These are phyloP conservation scores for Schoenoplectus tabernaemontani DNA, from an alignment of 202 grass and related monocot genomes.

Conservation along the genomic window DNA sequence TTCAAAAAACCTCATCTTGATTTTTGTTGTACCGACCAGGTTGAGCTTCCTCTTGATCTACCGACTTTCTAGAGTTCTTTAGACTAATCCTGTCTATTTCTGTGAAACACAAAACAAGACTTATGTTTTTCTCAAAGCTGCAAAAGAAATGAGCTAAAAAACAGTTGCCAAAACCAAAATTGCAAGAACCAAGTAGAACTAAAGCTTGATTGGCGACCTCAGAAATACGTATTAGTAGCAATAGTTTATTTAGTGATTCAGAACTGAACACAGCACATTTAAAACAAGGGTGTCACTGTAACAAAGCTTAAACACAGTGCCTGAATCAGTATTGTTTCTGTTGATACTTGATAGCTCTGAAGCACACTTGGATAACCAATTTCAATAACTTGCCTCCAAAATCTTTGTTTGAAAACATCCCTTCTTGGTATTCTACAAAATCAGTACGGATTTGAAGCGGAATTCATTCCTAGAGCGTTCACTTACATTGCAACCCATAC, in stretches of 20 bases:
- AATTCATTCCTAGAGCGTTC: background rate
- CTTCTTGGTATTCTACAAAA: background rate
- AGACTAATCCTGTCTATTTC: background rate
- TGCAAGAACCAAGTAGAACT: background rate
- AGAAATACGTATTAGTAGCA: background rate
- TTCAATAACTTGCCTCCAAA: background rate
- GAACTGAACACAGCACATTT: background rate
- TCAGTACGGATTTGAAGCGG: background rate
- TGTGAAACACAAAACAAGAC: background rate
- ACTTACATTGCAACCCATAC: background rate
- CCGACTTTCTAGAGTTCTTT: background rate
- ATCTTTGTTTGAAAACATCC: background rate
- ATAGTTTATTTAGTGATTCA: background rate
- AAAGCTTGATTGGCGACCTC: background rate
- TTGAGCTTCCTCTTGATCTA: constrained; percentile 10
- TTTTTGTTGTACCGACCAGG: background rate
- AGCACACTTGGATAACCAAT: constrained; percentile 5
- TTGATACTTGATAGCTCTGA: background rate
- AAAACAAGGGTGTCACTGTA: background rate
- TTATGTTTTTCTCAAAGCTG: background rate
- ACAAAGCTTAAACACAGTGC: background rate
- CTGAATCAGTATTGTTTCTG: background rate
- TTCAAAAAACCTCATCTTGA: constrained; percentile 12
- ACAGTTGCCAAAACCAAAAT: background rate
- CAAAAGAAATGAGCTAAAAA: background rate